Evolutionary conservation across 805 yeast genomes (phyloP).

Genomic region (Schwanniomyces pseudopolymorphus): DNA sequence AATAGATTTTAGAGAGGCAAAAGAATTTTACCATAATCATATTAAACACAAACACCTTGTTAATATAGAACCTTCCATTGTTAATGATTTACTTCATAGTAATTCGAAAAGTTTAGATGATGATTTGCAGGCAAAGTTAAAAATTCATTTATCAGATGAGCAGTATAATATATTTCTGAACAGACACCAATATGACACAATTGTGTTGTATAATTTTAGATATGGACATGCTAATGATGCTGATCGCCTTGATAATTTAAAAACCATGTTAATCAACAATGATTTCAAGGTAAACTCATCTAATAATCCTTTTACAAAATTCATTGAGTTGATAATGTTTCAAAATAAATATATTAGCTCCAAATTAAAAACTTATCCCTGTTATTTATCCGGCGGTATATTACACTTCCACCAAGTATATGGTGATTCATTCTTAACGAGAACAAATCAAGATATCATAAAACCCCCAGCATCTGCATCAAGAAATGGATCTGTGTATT

Average conservation of each 20-base stretch:
- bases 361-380: slow-evolving; percentile 29
- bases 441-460: slow-evolving; percentile 10
- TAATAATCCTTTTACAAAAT: slow-evolving; percentile 55
- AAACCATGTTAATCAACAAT: slow-evolving; percentile 32
- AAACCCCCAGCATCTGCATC: slow-evolving; percentile 20
- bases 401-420: slow-evolving; percentile 28
- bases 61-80: slow-evolving; percentile 66
- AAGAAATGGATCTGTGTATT: slow-evolving; percentile 8
- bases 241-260: slow-evolving; percentile 36
- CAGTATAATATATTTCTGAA: slow-evolving; percentile 56
- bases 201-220: slow-evolving; percentile 62
- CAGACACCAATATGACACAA: slow-evolving; percentile 56
- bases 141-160: slow-evolving; percentile 52
- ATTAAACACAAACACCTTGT: slow-evolving; percentile 57
- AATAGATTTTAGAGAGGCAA: slow-evolving; percentile 68
- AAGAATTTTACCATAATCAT: slow-evolving; percentile 62
- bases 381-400: slow-evolving; percentile 38
- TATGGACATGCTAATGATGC: slow-evolving; percentile 28
- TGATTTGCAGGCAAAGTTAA: slow-evolving; percentile 66
- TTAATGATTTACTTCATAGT: slow-evolving; percentile 14
- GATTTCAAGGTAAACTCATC: slow-evolving; percentile 40
- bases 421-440: slow-evolving; percentile 25
- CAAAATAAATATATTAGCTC: slow-evolving; percentile 34
- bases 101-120: slow-evolving; percentile 47
- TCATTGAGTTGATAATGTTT: slow-evolving; percentile 37